These are phyloP conservation scores for Acidiella bohemica DNA, from an alignment of 495 filamentous ascomycete genomes.

Conservation along the genomic window DNA sequence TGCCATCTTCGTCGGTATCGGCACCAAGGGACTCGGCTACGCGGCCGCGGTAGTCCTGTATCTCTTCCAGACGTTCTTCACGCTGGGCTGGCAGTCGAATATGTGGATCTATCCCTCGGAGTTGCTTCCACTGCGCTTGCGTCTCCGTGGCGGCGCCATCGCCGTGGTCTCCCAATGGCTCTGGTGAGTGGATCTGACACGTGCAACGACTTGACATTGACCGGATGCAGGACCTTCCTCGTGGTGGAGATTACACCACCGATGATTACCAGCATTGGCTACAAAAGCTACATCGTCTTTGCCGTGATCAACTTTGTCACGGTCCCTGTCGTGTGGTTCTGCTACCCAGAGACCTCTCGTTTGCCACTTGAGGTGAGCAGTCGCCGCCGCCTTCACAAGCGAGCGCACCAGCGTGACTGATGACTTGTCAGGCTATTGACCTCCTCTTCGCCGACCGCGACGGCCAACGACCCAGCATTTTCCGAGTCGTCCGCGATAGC, in stretches of 20 bases:
- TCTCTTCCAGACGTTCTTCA: slow-evolving; percentile 19
- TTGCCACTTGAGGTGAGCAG: slow-evolving; percentile 13
- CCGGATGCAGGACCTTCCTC: no score
- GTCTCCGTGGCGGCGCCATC: slow-evolving; percentile 12
- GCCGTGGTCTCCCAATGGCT: slow-evolving; percentile 16
- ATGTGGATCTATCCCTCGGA: slow-evolving; percentile 16
- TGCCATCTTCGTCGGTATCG: slow-evolving; percentile 17
- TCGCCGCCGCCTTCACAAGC: no score
- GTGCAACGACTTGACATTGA: no score
- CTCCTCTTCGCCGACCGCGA: slow-evolving; percentile 15
- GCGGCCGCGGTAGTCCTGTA: slow-evolving; percentile 15
- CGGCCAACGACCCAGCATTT: slow-evolving; percentile 11
- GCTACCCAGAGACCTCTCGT: slow-evolving; percentile 7
- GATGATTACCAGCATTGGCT: slow-evolving; percentile 18
- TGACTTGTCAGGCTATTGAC: no score
- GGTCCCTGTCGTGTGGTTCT: slow-evolving; percentile 12
- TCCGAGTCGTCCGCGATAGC: slow-evolving; percentile 11
- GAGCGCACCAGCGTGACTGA: no score
- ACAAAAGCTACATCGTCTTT: slow-evolving; percentile 18
- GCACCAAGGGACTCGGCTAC: slow-evolving; percentile 15
- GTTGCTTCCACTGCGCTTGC: slow-evolving; percentile 12
- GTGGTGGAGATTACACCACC: slow-evolving; percentile 17
- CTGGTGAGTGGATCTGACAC: no score
- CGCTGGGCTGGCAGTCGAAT: slow-evolving; percentile 17
- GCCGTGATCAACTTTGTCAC: slow-evolving; percentile 14